These are phyloP conservation scores for Suillus occidentalis DNA, from an alignment of 768 basidiomycete genomes.

Conservation along the genomic window DNA sequence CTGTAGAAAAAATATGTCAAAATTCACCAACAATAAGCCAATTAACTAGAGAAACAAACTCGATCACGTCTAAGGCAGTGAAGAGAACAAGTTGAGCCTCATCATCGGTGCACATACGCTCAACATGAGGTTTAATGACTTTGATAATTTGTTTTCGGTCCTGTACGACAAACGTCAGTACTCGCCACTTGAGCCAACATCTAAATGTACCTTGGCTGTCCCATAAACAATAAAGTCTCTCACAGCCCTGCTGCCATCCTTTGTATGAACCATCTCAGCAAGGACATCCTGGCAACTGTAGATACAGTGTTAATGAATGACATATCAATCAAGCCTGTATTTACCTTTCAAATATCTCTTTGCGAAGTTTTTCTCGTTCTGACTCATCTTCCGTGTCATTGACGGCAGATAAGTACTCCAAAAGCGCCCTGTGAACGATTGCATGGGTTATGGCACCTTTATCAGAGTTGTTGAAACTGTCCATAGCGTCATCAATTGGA, in stretches of 20 bases:
- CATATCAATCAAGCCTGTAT: not conserved
- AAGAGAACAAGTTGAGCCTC: constrained; percentile 90
- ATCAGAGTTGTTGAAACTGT: constrained; percentile 88
- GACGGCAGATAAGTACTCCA: constrained; percentile 78
- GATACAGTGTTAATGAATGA: constrained; percentile 7
- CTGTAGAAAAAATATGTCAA: constrained; percentile 37
- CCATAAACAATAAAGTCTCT: constrained; percentile 84
- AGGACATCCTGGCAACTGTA: constrained; percentile 78
- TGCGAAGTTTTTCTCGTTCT: constrained; percentile 71
- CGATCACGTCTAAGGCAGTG: constrained; percentile 85
- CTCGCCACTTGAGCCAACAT: too few species aligned
- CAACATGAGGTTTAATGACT: constrained; percentile 84
- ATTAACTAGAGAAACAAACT: constrained; percentile 50
- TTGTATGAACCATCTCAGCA: constrained; percentile 93
- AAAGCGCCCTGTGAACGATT: constrained; percentile 82
- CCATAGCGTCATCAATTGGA: constrained; percentile 5
- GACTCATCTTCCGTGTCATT: constrained; percentile 55
- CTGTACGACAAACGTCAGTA: constrained; percentile 32
- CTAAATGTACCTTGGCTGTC: constrained; percentile 65
- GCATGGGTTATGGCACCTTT: constrained; percentile 87
- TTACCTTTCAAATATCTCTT: constrained; percentile 82
- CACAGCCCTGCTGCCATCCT: constrained; percentile 83
- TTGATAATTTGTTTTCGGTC: constrained; percentile 93
- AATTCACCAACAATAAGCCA: not conserved
- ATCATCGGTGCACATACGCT: constrained; percentile 84